phyloP scores from a whole-genome alignment of 2,329 filamentous ascomycete genomes.

The Metarhizium sp. region DNA sequence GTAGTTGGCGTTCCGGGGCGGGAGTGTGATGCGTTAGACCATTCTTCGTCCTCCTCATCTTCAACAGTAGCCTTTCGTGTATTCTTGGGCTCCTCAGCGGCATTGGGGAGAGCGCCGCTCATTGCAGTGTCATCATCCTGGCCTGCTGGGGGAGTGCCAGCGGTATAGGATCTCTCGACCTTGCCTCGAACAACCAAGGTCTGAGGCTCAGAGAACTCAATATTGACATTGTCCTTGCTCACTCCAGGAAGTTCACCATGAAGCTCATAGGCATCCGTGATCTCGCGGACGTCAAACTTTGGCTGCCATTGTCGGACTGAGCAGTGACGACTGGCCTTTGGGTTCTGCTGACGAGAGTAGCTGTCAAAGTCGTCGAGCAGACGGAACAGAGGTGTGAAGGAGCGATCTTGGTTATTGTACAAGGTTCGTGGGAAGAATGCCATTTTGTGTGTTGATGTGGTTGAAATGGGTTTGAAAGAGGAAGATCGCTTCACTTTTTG shows the following conservation, averaged over 20 bases:
- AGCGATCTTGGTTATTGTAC: constrained; percentile 37
- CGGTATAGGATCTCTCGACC: constrained; percentile 53
- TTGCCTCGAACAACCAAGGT: constrained; percentile 63
- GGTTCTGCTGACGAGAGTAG: constrained; percentile 34
- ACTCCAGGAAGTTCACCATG: constrained; percentile 73
- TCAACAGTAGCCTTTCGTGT: constrained; percentile 55
- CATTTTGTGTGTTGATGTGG: constrained; percentile 36
- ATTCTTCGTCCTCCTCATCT: constrained; percentile 38
- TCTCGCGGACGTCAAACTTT: constrained; percentile 71
- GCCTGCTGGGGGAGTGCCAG: constrained; percentile 39
- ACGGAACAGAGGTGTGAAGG: constrained; percentile 53
- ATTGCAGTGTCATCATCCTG: constrained; percentile 33
- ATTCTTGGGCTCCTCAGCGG: constrained; percentile 25
- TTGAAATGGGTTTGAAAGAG: constrained; percentile 12
- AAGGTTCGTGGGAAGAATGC: constrained; percentile 48
- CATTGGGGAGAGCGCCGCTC: constrained; percentile 31
- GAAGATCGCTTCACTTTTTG: constrained; percentile 16
- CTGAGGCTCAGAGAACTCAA: constrained; percentile 71
- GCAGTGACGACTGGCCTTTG: constrained; percentile 16
- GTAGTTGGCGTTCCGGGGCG: constrained; percentile 1
- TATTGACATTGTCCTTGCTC: constrained; percentile 61
- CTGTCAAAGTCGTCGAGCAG: constrained; percentile 55
- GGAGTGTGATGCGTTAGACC: constrained; percentile 10
- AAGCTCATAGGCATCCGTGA: constrained; percentile 59
- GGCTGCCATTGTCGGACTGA: constrained; percentile 54